Evolutionary conservation across 2,329 filamentous ascomycete species (phyloP).

Genomic region (Cladosporium sp.): DNA sequence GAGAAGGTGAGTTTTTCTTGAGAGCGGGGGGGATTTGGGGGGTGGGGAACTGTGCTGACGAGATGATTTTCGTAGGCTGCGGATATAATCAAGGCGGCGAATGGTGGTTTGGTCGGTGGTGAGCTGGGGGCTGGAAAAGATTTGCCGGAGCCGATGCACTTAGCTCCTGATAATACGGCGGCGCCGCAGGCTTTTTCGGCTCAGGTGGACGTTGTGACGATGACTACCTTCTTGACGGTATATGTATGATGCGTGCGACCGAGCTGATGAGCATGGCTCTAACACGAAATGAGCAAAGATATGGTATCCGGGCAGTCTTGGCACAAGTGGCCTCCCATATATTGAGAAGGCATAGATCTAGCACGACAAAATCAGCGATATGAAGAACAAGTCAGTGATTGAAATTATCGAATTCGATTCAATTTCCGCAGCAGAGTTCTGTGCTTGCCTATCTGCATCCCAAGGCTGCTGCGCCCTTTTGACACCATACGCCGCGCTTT

Average conservation of each 20-base stretch:
- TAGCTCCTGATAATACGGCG: neutral
- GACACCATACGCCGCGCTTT: too few species aligned
- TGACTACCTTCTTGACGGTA: constrained; percentile 10
- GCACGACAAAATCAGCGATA: neutral
- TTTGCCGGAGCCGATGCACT: too few species aligned
- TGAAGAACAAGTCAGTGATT: neutral
- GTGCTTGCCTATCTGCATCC: too few species aligned
- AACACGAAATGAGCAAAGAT: too few species aligned
- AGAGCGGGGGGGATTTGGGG: neutral
- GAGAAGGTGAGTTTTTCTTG: constrained; percentile 33
- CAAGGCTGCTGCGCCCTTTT: too few species aligned
- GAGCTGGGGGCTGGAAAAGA: too few species aligned
- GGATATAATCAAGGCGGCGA: constrained; percentile 39
- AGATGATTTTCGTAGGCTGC: constrained; percentile 32
- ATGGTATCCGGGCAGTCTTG: too few species aligned
- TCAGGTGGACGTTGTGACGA: neutral
- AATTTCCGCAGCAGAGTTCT: too few species aligned
- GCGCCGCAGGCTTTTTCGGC: neutral
- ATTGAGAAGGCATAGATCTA: neutral
- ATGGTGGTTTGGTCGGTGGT: neutral
- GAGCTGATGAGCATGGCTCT: too few species aligned
- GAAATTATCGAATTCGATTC: too few species aligned
- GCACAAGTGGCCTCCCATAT: too few species aligned
- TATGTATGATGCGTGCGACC: neutral
- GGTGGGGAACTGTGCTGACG: neutral